phyloP scores from a whole-genome alignment of 257 asterid species.

The Petunia secreta region DNA sequence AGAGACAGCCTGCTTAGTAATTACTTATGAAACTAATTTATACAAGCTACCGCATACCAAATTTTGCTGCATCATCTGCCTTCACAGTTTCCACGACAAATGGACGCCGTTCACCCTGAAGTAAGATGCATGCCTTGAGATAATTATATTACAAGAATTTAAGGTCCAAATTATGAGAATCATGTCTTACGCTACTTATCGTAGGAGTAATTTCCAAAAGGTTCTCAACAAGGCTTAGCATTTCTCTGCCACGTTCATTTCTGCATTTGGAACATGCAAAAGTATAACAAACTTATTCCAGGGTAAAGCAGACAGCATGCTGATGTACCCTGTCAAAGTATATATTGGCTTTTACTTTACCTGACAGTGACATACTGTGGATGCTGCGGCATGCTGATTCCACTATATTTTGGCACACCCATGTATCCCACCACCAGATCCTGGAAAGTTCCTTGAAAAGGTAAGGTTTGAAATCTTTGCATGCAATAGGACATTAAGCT shows the following conservation, averaged over 20 bases:
- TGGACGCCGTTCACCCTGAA: conserved; percentile 86
- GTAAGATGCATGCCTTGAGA: conserved; percentile 13
- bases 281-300: conserved; percentile 12
- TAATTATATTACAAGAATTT: not conserved
- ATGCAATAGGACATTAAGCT: conserved; percentile 15
- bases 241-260: conserved; percentile 94
- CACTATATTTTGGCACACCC: conserved; percentile 95
- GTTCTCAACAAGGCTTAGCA: conserved; percentile 84
- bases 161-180: not conserved
- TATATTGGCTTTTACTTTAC: conserved; percentile 44
- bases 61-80: conserved; percentile 91
- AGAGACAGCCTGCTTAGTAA: not conserved
- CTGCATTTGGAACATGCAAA: conserved; percentile 49
- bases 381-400: conserved; percentile 88
- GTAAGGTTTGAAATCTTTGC: conserved; percentile 24
- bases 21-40: not conserved
- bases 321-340: not conserved
- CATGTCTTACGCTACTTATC: conserved; percentile 59
- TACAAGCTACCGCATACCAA: conserved; percentile 54
- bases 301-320: conserved; percentile 14
- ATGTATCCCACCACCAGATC: conserved; percentile 98
- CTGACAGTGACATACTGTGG: conserved; percentile 96
- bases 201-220: conserved; percentile 94
- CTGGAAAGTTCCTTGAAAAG: conserved; percentile 50
- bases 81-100: conserved; percentile 92